Conservation (phyloP, 2,329 filamentous ascomycete species). For the Emmonsia crescens region DNA sequence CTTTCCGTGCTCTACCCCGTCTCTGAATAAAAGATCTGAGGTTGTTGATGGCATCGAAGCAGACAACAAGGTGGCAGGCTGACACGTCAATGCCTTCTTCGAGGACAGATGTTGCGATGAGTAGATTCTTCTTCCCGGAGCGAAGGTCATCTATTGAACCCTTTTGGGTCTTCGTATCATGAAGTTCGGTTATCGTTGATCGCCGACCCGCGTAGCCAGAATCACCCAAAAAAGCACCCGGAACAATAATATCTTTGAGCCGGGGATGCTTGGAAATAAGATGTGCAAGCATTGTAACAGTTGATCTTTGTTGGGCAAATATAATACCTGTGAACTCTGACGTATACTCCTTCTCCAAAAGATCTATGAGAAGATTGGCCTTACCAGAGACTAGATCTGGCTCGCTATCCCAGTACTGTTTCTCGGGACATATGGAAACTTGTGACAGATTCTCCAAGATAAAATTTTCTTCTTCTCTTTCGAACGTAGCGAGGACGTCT, state of each 20-base stretch:
- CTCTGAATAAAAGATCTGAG: constrained; percentile 56
- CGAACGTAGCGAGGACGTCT: constrained; percentile 32
- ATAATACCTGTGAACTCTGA: constrained; percentile 49
- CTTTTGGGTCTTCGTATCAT: constrained; percentile 38
- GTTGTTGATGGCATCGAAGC: constrained; percentile 51
- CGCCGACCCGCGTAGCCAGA: constrained; percentile 34
- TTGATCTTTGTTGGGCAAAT: constrained; percentile 55
- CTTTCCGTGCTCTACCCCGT: constrained; percentile 50
- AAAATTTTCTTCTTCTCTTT: constrained; percentile 45
- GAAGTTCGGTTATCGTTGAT: constrained; percentile 39
- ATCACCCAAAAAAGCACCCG: constrained; percentile 45
- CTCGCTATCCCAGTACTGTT: constrained; percentile 9
- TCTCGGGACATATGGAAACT: constrained; percentile 13
- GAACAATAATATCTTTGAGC: constrained; percentile 26
- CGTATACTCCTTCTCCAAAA: constrained; percentile 35
- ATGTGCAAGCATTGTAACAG: constrained; percentile 49
- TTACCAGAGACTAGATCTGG: constrained; percentile 45
- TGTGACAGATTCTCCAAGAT: constrained; percentile 34
- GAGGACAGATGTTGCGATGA: constrained; percentile 47
- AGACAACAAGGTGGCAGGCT: constrained; percentile 55
- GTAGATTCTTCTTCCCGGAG: constrained; percentile 43
- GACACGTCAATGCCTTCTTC: constrained; percentile 53
- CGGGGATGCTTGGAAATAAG: constrained; percentile 45
- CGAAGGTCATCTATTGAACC: constrained; percentile 45
- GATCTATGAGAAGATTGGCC: constrained; percentile 43